Evolutionary conservation across 257 asterid genomes (phyloP), one percentile per base, ranked within the genome.

Genomic region (Verbascum thapsus): DNA sequence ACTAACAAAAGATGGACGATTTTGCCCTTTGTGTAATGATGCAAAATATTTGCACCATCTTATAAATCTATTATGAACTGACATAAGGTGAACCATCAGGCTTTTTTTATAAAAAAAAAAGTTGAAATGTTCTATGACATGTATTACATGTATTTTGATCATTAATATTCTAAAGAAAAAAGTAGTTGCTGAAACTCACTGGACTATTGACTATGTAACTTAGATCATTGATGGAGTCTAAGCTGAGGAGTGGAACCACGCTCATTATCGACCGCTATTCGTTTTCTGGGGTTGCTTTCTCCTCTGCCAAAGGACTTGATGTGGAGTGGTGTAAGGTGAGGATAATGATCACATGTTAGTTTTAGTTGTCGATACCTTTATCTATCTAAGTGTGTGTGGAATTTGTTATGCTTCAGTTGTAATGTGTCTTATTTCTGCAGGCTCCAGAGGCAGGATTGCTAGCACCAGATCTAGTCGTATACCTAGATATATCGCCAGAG

Each of bases 401-500:
- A 57, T 41, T 62, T 37, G 50, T 58, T 49, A 49, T 51, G 26
- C 54, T 63, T 35, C 18, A 40, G n/a, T 44, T 49, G 38, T 53
- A 1, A 5, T 10, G 54, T 11, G n/a, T 54, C 47, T 34, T 63
- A 17, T 32, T 63, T 42, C 53, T 63, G 79, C 80, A 90, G 97
- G 88, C 95, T 76, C 95, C 96, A 23, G 99, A 94, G 64, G 76
- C 71, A 42, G 99, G 99, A 39, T 56, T 94, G 85, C 78, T 87
- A 58, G 94, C 97, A 58, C 99, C 99, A 47, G 97, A 89, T 81
- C 72, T 87, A 70, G 99, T 90, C 63, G 58, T 90, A 55, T 90
- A 87, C 84, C 95, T 94, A 66, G 92, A 94, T 66, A 85, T 94
- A 76, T 78, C 90, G 15, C 96, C 97, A 37, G 99, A 87, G 97